Evolutionary conservation across 306 rosid genomes (phyloP), one percentile per base, ranked within the genome.

Genomic region (Vigna trinervia): DNA sequence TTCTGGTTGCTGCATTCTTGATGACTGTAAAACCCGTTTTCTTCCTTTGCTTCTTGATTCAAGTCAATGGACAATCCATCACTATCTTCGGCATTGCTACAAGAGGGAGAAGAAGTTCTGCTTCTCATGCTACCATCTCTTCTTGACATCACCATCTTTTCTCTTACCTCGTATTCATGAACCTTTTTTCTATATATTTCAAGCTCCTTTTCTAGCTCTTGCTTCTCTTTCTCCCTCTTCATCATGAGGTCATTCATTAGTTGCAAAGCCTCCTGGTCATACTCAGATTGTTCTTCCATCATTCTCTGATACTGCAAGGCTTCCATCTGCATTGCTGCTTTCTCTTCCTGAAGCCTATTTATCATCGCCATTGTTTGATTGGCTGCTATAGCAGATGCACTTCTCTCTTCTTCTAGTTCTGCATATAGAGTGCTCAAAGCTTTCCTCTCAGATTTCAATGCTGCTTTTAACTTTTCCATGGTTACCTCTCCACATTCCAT

Each of bases 211-310:
- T 92, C 97, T 0, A 92, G 67, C 77, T 95, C 97, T 73, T 85
- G 92, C 79, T 92, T 95, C 88, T 95, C 98, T 74, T 80, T 90
- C 77, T 95, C 98, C 90, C 96, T 86, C 85, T 95, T 95, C 22
- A 87, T 52, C 87, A 95, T 88, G 13, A 92, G 90, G 85, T 95
- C 98, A 65, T 95, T 95, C 92, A 95, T 28, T 53, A 96, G 89
- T 86, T 90, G 97, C 89, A 96, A 71, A 39, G 99, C 97, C 81
- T 92, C 98, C 53, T 96, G 99, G 71, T 96, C 97, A 28, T 91
- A 92, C 84, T 96, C 99, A 9, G 99, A 91, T 85, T 92, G 99
- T 79, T 96, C 99, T 19, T 96, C 99, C 99, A 92, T 96, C 97
- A 96, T 91, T 86, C 99, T 85, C 60, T 92, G 97, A 79, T 96